A percentile compares a stretch with the other conserved stretches of the same genome.
Conservation (phyloP, 1,139 yeast species). For the Blastobotrys petasosporus region DNA sequence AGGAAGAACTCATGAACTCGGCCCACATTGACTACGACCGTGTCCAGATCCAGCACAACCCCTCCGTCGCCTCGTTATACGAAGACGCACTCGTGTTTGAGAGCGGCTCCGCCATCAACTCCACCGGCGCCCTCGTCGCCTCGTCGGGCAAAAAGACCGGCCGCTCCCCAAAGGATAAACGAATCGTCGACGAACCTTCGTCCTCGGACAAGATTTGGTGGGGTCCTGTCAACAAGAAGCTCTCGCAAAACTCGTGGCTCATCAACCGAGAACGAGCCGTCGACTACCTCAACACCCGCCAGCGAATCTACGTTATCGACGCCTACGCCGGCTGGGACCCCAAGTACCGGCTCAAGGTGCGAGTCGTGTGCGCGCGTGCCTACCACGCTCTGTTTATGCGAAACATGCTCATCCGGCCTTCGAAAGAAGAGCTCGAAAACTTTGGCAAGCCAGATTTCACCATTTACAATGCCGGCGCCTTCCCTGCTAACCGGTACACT, state of each 20-base stretch:
- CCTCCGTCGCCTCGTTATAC: slow-evolving; percentile 87
- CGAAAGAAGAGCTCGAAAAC: slow-evolving; percentile 77
- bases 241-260: slow-evolving; percentile 91
- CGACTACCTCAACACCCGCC: slow-evolving; percentile 94
- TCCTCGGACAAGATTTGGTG: slow-evolving; percentile 90
- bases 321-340: slow-evolving; percentile 99
- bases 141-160: slow-evolving; percentile 96
- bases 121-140: slow-evolving; percentile 94
- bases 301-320: slow-evolving; percentile 89
- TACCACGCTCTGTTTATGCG: slow-evolving; percentile 98
- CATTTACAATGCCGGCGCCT: slow-evolving; percentile 97
- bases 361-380: slow-evolving; percentile 97
- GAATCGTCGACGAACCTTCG: slow-evolving; percentile 91
- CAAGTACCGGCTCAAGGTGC: slow-evolving; percentile 90
- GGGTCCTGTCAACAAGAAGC: slow-evolving; percentile 98
- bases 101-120: slow-evolving; percentile 84
- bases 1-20: slow-evolving; percentile 35
- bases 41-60: slow-evolving; percentile 65
- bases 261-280: slow-evolving; percentile 95
- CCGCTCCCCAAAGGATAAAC: slow-evolving; percentile 96
- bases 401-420: slow-evolving; percentile 95
- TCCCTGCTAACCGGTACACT: slow-evolving; percentile 96
- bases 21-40: slow-evolving; percentile 40
- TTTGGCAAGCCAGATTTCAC: slow-evolving; percentile 99
- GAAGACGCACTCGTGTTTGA: slow-evolving; percentile 87